Percentiles rank a stretch among this genome's conserved stretches.
Conservation (phyloP, 805 yeast species). For the Lipomyces spencermartinsiae region DNA sequence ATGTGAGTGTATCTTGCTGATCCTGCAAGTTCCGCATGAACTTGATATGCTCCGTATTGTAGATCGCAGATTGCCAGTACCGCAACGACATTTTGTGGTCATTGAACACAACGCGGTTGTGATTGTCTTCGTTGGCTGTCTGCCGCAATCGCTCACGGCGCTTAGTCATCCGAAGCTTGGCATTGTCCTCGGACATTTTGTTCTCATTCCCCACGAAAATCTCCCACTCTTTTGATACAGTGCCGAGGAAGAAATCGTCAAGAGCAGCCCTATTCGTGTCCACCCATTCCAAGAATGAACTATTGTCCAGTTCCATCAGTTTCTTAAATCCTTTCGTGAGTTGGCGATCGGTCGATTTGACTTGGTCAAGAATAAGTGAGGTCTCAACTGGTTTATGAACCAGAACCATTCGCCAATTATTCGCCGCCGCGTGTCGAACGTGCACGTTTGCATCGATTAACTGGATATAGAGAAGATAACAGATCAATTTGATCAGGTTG, state of each 20-base stretch:
- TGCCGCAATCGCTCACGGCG: slow-evolving; percentile 33
- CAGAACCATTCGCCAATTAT: slow-evolving; percentile 35
- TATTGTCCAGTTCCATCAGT: slow-evolving; percentile 31
- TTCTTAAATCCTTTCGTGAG: slow-evolving; percentile 31
- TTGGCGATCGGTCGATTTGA: slow-evolving; percentile 25
- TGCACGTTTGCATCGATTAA: slow-evolving; percentile 23
- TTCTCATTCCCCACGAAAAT: slow-evolving; percentile 32
- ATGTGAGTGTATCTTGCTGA: slow-evolving; percentile 62
- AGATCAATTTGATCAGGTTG: slow-evolving; percentile 30
- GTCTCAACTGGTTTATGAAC: slow-evolving; percentile 37
- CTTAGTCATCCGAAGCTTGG: slow-evolving; percentile 16
- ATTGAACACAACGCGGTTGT: slow-evolving; percentile 18
- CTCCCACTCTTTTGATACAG: slow-evolving; percentile 36
- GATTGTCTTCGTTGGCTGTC: slow-evolving; percentile 23
- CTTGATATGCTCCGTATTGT: slow-evolving; percentile 48
- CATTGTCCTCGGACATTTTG: slow-evolving; percentile 26
- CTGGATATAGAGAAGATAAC: slow-evolving; percentile 30
- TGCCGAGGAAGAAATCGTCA: slow-evolving; percentile 33
- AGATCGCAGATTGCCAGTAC: slow-evolving; percentile 40
- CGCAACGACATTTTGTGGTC: slow-evolving; percentile 35
- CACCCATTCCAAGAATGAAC: slow-evolving; percentile 32
- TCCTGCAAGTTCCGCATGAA: slow-evolving; percentile 67
- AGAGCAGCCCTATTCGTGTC: slow-evolving; percentile 24
- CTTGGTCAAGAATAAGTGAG: slow-evolving; percentile 33
- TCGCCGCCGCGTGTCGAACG: slow-evolving; percentile 33